Conservation (phyloP, 225 moss, liverwort and hornwort genomes). For the Antitrichia curtipendula region DNA sequence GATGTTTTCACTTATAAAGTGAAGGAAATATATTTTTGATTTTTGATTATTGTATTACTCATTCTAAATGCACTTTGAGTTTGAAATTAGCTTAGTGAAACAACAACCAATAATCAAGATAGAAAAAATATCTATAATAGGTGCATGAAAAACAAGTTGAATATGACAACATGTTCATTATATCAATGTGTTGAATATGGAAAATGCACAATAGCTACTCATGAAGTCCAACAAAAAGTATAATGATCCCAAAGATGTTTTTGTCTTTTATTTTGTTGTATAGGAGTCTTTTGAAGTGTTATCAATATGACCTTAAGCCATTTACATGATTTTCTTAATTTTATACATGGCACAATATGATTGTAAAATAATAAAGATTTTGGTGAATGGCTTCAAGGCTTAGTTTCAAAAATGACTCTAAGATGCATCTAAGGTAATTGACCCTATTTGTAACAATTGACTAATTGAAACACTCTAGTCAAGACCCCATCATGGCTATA, state of each 20-base stretch:
- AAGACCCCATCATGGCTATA: fast-evolving
- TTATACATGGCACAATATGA: neutral
- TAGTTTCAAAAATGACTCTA: neutral
- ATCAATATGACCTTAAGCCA: neutral
- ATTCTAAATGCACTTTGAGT: neutral
- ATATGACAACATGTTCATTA: neutral
- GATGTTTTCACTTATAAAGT: neutral
- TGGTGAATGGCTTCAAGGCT: fast-evolving
- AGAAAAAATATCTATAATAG: neutral
- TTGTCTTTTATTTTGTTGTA: fast-evolving
- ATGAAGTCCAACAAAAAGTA: neutral
- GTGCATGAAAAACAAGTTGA: neutral
- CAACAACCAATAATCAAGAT: neutral
- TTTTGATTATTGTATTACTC: neutral
- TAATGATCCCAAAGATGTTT: neutral
- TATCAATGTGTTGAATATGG: neutral
- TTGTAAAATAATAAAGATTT: neutral
- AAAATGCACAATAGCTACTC: fast-evolving
- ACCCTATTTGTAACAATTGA: neutral
- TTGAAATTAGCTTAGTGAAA: neutral
- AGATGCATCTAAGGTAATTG: neutral
- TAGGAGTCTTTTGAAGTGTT: neutral
- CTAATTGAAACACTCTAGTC: neutral
- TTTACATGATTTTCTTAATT: fast-evolving
- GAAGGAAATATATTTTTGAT: neutral